Evolutionary conservation across 2,329 filamentous ascomycete species (phyloP).

Genomic region (Colletotrichum liriopes): DNA sequence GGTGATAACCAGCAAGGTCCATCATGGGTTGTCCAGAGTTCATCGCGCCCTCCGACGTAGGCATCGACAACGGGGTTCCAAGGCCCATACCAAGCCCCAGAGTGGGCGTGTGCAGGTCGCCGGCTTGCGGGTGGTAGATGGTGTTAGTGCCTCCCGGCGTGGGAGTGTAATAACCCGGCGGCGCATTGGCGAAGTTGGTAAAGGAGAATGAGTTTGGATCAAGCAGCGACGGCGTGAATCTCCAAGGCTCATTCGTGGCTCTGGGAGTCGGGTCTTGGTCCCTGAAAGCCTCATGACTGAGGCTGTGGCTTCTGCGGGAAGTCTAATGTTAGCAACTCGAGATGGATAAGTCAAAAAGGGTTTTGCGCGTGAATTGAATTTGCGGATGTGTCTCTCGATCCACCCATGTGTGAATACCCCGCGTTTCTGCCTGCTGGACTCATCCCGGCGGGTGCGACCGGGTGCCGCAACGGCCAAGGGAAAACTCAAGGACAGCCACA

Average conservation of each 20-base stretch:
- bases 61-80: constrained; percentile 85
- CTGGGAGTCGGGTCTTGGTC: constrained; percentile 89
- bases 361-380: constrained; percentile 1
- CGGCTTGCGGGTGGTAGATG: constrained; percentile 86
- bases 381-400: constrained; percentile 8
- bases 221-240: constrained; percentile 90
- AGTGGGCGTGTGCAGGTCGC: constrained; percentile 88
- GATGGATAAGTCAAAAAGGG: not conserved
- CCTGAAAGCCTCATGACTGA: constrained; percentile 63
- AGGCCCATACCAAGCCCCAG: constrained; percentile 83
- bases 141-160: constrained; percentile 87
- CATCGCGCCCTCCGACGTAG: constrained; percentile 76
- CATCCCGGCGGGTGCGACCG: constrained; percentile 19
- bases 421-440: constrained; percentile 35
- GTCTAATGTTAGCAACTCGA: constrained; percentile 38
- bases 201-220: constrained; percentile 90
- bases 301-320: constrained; percentile 61
- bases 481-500: constrained; percentile 2
- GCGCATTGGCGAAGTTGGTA: constrained; percentile 82
- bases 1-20: constrained; percentile 77
- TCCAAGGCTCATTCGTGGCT: constrained; percentile 85
- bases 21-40: constrained; percentile 72
- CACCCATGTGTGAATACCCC: constrained; percentile 15
- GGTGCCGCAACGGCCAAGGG: constrained; percentile 7
- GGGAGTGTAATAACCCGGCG: constrained; percentile 88